A percentile compares a stretch with the other conserved stretches of the same genome.
These are phyloP conservation scores for Sclerotinia borealis DNA, from an alignment of 2,329 filamentous ascomycete genomes.

Conservation along the genomic window DNA sequence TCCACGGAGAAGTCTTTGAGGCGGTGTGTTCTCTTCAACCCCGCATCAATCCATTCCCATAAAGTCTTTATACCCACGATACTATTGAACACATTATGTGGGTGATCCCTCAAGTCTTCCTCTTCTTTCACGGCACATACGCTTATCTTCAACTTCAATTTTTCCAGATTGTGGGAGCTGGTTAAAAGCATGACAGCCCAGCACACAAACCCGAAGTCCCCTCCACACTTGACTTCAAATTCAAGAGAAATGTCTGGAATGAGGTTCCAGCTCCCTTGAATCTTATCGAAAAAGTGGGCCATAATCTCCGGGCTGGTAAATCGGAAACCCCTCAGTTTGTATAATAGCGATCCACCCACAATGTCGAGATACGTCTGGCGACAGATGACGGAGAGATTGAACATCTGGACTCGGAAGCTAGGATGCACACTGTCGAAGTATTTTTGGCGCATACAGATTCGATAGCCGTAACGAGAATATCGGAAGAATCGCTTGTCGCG, in stretches of 20 bases:
- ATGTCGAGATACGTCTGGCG: neutral
- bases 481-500: neutral
- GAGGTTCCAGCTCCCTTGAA: neutral
- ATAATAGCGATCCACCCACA: neutral
- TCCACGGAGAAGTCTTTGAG: neutral
- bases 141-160: neutral
- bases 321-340: neutral
- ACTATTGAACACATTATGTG: neutral
- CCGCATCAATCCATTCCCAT: neutral
- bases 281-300: neutral
- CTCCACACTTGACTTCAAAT: neutral
- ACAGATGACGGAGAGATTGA: neutral
- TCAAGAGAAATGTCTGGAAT: neutral
- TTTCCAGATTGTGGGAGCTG: neutral
- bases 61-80: no score
- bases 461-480: fast-evolving
- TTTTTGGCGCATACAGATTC: neutral
- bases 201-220: neutral
- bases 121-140: neutral
- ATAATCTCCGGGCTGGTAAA: neutral
- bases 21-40: neutral
- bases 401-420: neutral
- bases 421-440: neutral
- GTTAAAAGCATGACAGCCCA: neutral
- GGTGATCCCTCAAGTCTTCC: neutral